A percentile compares a stretch with the other conserved stretches of the same genome.
phyloP scores from a whole-genome alignment of 805 yeast genomes.

The Schizosaccharomyces octosporus region DNA sequence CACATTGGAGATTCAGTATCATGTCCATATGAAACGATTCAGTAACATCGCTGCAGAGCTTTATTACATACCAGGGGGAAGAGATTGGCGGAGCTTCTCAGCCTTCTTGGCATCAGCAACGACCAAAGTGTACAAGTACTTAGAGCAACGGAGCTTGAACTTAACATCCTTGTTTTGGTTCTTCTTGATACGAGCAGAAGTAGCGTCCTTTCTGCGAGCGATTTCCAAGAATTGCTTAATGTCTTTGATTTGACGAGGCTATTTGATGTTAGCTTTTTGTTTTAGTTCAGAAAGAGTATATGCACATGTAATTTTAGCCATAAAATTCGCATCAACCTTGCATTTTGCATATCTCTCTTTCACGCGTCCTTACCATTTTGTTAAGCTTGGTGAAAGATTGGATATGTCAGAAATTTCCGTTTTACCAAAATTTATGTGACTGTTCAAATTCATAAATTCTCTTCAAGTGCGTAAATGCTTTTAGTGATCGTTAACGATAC shows the following conservation, averaged over 20 bases:
- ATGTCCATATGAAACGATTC: too few relatives aligned
- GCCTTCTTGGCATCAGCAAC: constrained; percentile 93
- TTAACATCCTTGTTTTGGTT: constrained; percentile 85
- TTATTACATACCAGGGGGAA: constrained; percentile 41
- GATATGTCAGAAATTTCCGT: background rate
- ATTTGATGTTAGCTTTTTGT: background rate
- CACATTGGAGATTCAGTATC: too few relatives aligned
- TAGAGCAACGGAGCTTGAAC: constrained; percentile 96
- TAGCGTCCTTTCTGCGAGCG: constrained; percentile 65
- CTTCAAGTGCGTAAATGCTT: background rate
- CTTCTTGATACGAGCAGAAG: constrained; percentile 80
- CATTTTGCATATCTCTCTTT: background rate
- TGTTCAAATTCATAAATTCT: background rate
- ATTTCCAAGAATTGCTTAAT: constrained; percentile 93
- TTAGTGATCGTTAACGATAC: too few relatives aligned
- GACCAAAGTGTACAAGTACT: constrained; percentile 79
- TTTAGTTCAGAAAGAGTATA: background rate
- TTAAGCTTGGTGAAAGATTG: background rate
- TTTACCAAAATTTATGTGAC: background rate
- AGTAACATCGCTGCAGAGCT: background rate
- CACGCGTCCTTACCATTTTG: background rate
- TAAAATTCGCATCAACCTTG: background rate
- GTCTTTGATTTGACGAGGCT: constrained; percentile 23
- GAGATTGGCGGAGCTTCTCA: constrained; percentile 86
- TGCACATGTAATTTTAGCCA: background rate